phyloP scores from a whole-genome alignment of 352 stramenopile species.

The Phytophthora rubi region DNA sequence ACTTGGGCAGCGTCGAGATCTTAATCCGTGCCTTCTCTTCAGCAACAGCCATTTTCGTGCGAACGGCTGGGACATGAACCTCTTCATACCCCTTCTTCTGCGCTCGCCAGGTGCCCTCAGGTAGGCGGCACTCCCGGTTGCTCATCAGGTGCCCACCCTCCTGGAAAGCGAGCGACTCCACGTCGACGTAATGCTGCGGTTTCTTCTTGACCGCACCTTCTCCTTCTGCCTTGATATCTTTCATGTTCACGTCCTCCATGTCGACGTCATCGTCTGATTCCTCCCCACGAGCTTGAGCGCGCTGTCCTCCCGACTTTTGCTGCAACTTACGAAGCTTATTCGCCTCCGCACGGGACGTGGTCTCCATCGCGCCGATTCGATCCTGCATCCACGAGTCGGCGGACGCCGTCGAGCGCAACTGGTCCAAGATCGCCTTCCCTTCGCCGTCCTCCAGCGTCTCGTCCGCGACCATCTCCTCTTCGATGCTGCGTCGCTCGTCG shows the following conservation, averaged over 20 bases:
- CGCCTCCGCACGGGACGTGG: conserved; percentile 79
- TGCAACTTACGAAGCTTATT: conserved; percentile 85
- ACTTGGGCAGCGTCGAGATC: conserved; percentile 95
- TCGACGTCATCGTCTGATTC: conserved; percentile 59
- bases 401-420: conserved; percentile 88
- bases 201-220: conserved; percentile 53
- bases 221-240: conserved; percentile 25
- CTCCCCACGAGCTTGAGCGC: conserved; percentile 17
- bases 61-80: conserved; percentile 98
- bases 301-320: conserved; percentile 47
- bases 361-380: conserved; percentile 87
- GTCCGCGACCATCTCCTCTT: conserved; percentile 87
- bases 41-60: conserved; percentile 68
- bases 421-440: conserved; percentile 90
- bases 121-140: conserved; percentile 97
- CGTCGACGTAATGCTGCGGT: conserved; percentile 92
- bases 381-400: conserved; percentile 96
- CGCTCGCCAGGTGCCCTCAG: conserved; percentile 96
- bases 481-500: conserved; percentile 89
- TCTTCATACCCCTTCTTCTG: conserved; percentile 99
- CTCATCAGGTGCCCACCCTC: conserved; percentile 98
- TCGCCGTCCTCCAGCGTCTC: conserved; percentile 87
- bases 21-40: conserved; percentile 85
- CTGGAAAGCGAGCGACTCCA: conserved; percentile 95
- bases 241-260: conserved; percentile 48